A percentile compares a stretch with the other conserved stretches of the same genome.
Conservation (phyloP, 768 basidiomycete genomes). For the Leccinum disarticulatum region DNA sequence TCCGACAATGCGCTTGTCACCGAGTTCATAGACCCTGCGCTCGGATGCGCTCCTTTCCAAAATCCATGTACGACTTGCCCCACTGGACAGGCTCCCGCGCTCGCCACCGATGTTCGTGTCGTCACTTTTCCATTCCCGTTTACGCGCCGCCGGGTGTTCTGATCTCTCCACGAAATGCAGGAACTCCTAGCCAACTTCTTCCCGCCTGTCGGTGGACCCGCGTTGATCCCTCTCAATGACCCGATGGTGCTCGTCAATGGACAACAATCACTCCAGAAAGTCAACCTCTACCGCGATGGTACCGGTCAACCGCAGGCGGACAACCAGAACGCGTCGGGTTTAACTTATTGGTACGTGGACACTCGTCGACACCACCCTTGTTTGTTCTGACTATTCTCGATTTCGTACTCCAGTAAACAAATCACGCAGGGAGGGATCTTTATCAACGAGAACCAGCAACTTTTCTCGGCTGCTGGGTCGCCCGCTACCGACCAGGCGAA, state of each 20-base stretch:
- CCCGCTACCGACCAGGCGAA: slow-evolving; percentile 23
- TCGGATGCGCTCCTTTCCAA: slow-evolving; percentile 25
- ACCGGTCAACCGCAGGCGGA: slow-evolving; percentile 28
- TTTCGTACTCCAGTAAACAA: slow-evolving; percentile 18
- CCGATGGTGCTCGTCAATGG: slow-evolving; percentile 29
- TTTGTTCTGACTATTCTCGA: neutral
- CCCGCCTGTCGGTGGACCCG: slow-evolving; percentile 26
- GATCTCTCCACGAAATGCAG: slow-evolving; percentile 8
- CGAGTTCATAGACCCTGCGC: slow-evolving; percentile 26
- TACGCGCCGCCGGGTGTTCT: neutral
- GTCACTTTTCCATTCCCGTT: neutral
- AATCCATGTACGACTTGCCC: slow-evolving; percentile 29
- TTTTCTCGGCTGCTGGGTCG: slow-evolving; percentile 19
- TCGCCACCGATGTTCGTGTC: slow-evolving; percentile 23
- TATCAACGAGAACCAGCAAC: slow-evolving; percentile 21
- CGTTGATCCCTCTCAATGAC: slow-evolving; percentile 25
- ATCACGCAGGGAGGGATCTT: slow-evolving; percentile 24
- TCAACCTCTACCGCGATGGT: slow-evolving; percentile 28
- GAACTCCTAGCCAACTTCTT: slow-evolving; percentile 26
- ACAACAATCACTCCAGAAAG: slow-evolving; percentile 25
- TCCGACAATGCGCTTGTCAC: slow-evolving; percentile 29
- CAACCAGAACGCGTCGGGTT: slow-evolving; percentile 21
- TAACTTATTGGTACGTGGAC: slow-evolving; percentile 22
- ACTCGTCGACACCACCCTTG: neutral
- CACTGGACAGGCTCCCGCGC: slow-evolving; percentile 16